Percentiles rank a stretch among this genome's conserved stretches.
Conservation (phyloP, 2,329 filamentous ascomycete genomes). For the Lecanicillium sp. region DNA sequence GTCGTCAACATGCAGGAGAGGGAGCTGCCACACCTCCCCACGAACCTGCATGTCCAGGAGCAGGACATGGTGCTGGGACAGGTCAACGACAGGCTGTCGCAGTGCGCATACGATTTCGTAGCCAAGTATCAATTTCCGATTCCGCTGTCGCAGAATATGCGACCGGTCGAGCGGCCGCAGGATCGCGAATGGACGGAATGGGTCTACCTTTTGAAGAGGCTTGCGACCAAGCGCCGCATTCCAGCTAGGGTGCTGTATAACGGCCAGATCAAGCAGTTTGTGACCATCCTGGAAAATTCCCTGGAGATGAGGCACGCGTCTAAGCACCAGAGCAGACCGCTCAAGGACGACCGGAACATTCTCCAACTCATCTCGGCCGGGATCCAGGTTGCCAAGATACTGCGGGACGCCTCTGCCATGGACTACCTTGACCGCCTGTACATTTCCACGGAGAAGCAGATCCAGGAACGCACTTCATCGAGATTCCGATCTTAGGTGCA, state of each 20-base stretch:
- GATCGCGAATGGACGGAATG: conserved; percentile 89
- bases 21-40: conserved; percentile 75
- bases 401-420: conserved; percentile 81
- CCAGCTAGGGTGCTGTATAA: conserved; percentile 80
- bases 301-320: conserved; percentile 82
- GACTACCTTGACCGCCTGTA: conserved; percentile 76
- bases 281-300: conserved; percentile 82
- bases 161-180: conserved; percentile 65
- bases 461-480: conserved; percentile 56
- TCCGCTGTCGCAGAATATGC: conserved; percentile 75
- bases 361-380: conserved; percentile 82
- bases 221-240: conserved; percentile 81
- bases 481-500: conserved; percentile 28
- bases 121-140: conserved; percentile 89
- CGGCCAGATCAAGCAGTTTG: conserved; percentile 85
- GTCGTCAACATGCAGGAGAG: conserved; percentile 71
- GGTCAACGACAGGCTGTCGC: conserved; percentile 79
- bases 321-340: conserved; percentile 72
- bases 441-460: conserved; percentile 72
- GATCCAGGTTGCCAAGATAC: conserved; percentile 79
- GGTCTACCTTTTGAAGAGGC: conserved; percentile 79
- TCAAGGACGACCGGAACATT: conserved; percentile 86
- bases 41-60: conserved; percentile 75
- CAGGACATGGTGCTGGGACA: conserved; percentile 74
- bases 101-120: conserved; percentile 85